These are phyloP conservation scores for Jatropha multifida DNA, from an alignment of 441 rosid genomes.

Conservation along the genomic window DNA sequence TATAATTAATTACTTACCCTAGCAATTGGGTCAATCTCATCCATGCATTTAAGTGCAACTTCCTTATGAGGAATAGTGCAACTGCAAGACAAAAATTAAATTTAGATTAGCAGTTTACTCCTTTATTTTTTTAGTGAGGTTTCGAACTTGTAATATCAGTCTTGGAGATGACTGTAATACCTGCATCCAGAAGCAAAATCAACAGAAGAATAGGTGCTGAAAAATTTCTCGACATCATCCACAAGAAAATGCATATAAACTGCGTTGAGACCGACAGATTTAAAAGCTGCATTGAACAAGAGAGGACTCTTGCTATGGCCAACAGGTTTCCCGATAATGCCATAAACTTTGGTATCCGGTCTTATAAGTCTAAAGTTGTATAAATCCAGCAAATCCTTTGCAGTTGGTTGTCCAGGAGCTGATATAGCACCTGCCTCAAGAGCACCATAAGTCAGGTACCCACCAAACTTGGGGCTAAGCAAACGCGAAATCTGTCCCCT, in stretches of 20 bases:
- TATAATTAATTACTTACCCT: slow-evolving; percentile 48
- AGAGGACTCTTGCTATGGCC: slow-evolving; percentile 61
- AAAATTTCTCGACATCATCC: slow-evolving; percentile 42
- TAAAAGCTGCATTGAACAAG: slow-evolving; percentile 49
- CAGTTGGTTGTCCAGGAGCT: slow-evolving; percentile 57
- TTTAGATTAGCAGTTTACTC: background rate
- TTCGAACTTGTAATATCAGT: no score
- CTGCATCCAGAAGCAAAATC: slow-evolving; percentile 56
- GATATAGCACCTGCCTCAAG: slow-evolving; percentile 42
- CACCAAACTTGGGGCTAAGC: slow-evolving; percentile 58
- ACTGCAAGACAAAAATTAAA: slow-evolving; percentile 30
- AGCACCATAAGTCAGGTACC: slow-evolving; percentile 55
- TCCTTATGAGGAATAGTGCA: slow-evolving; percentile 62
- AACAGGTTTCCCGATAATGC: slow-evolving; percentile 58
- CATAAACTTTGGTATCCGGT: slow-evolving; percentile 53
- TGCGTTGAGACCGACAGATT: slow-evolving; percentile 47
- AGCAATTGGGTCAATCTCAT: slow-evolving; percentile 60
- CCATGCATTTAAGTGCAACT: slow-evolving; percentile 54
- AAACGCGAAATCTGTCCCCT: slow-evolving; percentile 56
- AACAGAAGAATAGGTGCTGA: slow-evolving; percentile 43
- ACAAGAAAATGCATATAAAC: slow-evolving; percentile 48
- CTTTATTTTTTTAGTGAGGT: no score
- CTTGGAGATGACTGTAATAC: slow-evolving; percentile 17
- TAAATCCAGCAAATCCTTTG: slow-evolving; percentile 44
- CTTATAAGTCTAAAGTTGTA: slow-evolving; percentile 51